Evolutionary conservation across 345 rosid species (phyloP).

Genomic region (Turritis glabra): DNA sequence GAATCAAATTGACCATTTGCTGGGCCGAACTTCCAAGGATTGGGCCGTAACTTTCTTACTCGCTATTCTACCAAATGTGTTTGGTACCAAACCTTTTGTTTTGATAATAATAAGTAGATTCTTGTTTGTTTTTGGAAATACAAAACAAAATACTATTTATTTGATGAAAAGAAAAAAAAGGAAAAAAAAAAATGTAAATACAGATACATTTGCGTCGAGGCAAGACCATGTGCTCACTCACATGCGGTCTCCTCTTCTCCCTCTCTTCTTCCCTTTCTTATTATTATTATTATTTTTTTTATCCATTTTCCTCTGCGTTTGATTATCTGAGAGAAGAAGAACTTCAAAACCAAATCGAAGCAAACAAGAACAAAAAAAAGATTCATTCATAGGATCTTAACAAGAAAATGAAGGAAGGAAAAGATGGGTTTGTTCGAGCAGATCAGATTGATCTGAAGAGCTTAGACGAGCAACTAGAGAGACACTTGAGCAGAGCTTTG

Average conservation of each 20-base stretch:
- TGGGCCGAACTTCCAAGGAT: background rate
- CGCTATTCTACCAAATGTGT: background rate
- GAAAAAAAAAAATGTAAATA: background rate
- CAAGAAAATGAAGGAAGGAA: slow-evolving; percentile 57
- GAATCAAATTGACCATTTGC: background rate
- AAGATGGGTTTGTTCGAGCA: slow-evolving; percentile 88
- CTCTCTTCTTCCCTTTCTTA: background rate
- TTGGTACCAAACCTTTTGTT: background rate
- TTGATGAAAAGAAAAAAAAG: background rate
- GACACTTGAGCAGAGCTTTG: slow-evolving; percentile 69
- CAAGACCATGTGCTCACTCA: slow-evolving; percentile 63
- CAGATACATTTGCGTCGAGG: slow-evolving; percentile 37
- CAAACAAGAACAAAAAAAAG: background rate
- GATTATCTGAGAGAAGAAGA: slow-evolving; percentile 16
- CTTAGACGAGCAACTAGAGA: slow-evolving; percentile 92
- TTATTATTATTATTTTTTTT: background rate
- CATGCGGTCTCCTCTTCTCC: slow-evolving; percentile 38
- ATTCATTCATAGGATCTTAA: background rate
- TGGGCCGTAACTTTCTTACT: background rate
- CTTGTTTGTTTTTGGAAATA: background rate
- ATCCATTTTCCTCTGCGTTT: slow-evolving; percentile 8
- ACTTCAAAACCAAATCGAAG: slow-evolving; percentile 6
- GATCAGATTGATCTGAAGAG: slow-evolving; percentile 98
- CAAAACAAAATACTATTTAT: background rate
- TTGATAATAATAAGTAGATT: background rate